phyloP scores from a whole-genome alignment of 306 rosid genomes.

The Prunus dulcis region DNA sequence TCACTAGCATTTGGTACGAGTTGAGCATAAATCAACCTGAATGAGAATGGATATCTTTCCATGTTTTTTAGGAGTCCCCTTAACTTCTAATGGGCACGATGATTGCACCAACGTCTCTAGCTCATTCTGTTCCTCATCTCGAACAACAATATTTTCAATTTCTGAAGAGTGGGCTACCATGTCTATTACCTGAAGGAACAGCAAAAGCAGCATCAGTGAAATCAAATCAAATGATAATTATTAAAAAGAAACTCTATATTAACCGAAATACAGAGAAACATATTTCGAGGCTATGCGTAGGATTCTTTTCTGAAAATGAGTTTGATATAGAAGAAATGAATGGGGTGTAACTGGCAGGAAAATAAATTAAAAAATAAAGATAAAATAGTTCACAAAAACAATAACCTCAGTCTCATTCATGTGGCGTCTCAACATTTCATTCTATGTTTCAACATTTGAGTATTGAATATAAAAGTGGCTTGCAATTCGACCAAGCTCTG shows the following conservation, averaged over 20 bases:
- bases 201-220: not conserved
- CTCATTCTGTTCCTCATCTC: conserved; percentile 97
- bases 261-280: not conserved
- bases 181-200: conserved; percentile 63
- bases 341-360: not conserved
- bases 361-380: not conserved
- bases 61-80: conserved; percentile 82
- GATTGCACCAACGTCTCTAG: conserved; percentile 72
- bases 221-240: not conserved
- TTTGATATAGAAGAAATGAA: not conserved
- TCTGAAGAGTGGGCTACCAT: conserved; percentile 95
- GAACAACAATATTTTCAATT: conserved; percentile 91
- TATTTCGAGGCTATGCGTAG: not conserved
- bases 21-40: conserved; percentile 56
- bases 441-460: conserved; percentile 94
- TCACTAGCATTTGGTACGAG: conserved; percentile 1
- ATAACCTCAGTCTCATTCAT: conserved; percentile 95
- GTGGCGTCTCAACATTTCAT: conserved; percentile 84
- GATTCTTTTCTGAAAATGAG: not conserved
- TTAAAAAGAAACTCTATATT: not conserved
- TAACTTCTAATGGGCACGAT: conserved; percentile 81
- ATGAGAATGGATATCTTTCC: conserved; percentile 94
- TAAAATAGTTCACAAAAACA: conserved; percentile 21
- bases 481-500: conserved; percentile 99
- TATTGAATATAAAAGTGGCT: conserved; percentile 98